Evolutionary conservation across 805 yeast species (phyloP).

Genomic region (Yamadazyma philogaea): DNA sequence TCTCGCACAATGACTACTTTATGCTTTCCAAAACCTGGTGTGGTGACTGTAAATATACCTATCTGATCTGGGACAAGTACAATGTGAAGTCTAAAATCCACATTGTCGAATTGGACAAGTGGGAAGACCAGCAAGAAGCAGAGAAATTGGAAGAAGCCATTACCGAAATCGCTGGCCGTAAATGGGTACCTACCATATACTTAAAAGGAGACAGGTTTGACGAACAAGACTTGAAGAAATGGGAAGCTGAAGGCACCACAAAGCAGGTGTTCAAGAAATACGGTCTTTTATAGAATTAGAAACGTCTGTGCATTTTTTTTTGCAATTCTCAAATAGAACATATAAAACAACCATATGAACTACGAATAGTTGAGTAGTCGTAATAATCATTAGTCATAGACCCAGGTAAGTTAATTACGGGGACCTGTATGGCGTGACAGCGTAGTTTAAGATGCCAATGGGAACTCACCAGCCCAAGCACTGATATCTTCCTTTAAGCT

Average conservation of each 20-base stretch:
- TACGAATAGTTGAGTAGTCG: conserved; percentile 12
- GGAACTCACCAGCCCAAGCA: conserved; percentile 89
- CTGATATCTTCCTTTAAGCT: conserved; percentile 73
- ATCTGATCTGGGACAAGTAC: conserved; percentile 51
- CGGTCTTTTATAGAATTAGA: conserved; percentile 12
- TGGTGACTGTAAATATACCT: conserved; percentile 70
- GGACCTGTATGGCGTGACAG: neutral
- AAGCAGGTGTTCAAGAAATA: conserved; percentile 31
- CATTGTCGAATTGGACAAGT: conserved; percentile 60
- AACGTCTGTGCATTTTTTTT: neutral
- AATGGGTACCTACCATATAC: conserved; percentile 70
- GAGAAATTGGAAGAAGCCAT: conserved; percentile 51
- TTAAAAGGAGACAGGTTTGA: conserved; percentile 59
- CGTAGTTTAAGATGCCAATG: conserved; percentile 34
- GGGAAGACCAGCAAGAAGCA: conserved; percentile 48
- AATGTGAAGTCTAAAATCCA: conserved; percentile 48
- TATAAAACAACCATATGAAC: conserved; percentile 6
- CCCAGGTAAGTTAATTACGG: conserved; percentile 3
- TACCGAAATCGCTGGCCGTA: conserved; percentile 53
- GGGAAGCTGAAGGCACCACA: conserved; percentile 33
- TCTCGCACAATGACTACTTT: conserved; percentile 46
- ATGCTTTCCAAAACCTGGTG: conserved; percentile 75
- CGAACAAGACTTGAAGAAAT: conserved; percentile 45
- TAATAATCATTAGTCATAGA: conserved; percentile 8
- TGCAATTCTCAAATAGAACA: conserved; percentile 2